These are phyloP conservation scores for Hansenula lynferdii DNA, from an alignment of 1,139 yeast genomes.

Conservation along the genomic window DNA sequence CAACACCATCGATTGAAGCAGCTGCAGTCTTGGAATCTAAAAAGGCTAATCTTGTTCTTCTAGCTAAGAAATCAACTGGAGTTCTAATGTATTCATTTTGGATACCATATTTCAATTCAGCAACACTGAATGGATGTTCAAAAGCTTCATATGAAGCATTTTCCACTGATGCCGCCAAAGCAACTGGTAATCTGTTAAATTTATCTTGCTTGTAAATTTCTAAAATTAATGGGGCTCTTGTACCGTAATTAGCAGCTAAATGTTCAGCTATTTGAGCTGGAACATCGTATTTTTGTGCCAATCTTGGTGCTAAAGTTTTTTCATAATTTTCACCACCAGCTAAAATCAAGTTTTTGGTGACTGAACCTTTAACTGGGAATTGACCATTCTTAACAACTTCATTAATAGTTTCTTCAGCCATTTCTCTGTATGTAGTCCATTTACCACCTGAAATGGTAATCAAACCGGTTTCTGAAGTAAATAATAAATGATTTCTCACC, in stretches of 20 bases:
- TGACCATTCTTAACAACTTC: conserved; percentile 52
- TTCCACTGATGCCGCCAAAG: conserved; percentile 42
- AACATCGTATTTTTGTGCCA: conserved; percentile 74
- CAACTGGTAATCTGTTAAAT: conserved; percentile 55
- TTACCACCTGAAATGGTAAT: conserved; percentile 95
- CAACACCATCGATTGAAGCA: conserved; percentile 78
- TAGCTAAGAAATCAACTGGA: conserved; percentile 85
- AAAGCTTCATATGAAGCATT: conserved; percentile 36
- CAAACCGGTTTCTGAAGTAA: conserved; percentile 67
- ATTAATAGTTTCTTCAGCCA: conserved; percentile 94
- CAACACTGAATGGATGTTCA: conserved; percentile 88
- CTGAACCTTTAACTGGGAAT: conserved; percentile 48
- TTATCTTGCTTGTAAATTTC: conserved; percentile 53
- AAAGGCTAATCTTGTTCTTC: conserved; percentile 93
- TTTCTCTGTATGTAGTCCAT: conserved; percentile 97
- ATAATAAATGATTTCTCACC: conserved; percentile 84
- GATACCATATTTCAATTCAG: conserved; percentile 81
- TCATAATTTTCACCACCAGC: conserved; percentile 77
- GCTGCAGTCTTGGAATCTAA: conserved; percentile 84
- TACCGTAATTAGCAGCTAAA: conserved; percentile 83
- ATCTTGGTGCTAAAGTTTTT: conserved; percentile 68
- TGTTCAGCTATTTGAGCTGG: conserved; percentile 79
- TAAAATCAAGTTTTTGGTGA: conserved; percentile 57
- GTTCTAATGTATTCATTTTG: conserved; percentile 83
- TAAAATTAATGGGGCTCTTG: conserved; percentile 78